These are phyloP conservation scores for Lodderomyces parapsilosis DNA, from an alignment of 1,139 yeast genomes.

Conservation along the genomic window DNA sequence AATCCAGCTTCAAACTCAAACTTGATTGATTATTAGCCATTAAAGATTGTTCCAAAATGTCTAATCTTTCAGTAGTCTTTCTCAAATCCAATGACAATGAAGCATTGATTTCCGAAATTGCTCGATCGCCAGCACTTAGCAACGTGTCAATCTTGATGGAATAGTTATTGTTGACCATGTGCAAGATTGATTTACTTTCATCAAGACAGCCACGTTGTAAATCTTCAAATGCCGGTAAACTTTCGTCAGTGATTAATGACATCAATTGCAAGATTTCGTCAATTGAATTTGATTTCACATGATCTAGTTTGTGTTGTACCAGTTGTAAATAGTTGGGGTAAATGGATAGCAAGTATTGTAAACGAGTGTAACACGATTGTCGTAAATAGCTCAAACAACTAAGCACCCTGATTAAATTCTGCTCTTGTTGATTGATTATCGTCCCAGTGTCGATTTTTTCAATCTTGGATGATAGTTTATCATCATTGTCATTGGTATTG, in stretches of 20 bases:
- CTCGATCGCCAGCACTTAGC: conserved; percentile 69
- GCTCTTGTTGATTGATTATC: conserved; percentile 6
- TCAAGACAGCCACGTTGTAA: conserved; percentile 33
- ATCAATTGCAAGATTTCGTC: conserved; percentile 23
- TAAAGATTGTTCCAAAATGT: conserved; percentile 45
- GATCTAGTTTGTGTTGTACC: conserved; percentile 20
- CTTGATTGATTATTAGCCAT: conserved; percentile 27
- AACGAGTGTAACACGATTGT: conserved; percentile 20
- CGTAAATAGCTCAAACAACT: conserved; percentile 15
- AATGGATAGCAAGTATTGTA: conserved; percentile 26
- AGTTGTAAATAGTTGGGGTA: conserved; percentile 29
- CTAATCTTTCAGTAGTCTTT: conserved; percentile 67
- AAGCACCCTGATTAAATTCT: conserved; percentile 12
- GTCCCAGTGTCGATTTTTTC: not conserved
- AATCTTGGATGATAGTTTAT: not conserved
- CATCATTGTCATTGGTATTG: not conserved
- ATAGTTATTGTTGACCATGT: conserved; percentile 41
- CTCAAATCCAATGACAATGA: conserved; percentile 72
- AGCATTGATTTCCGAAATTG: conserved; percentile 81
- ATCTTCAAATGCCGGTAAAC: conserved; percentile 36
- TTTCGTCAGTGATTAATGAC: conserved; percentile 33
- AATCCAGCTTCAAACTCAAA: conserved; percentile 20
- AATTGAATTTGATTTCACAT: conserved; percentile 24
- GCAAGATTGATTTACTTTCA: conserved; percentile 39
- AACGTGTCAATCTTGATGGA: conserved; percentile 62